Percentiles rank a stretch among this genome's conserved stretches.
Evolutionary conservation across 2,329 filamentous ascomycete genomes (phyloP).

Genomic region (Tolypocladium endophyticum): DNA sequence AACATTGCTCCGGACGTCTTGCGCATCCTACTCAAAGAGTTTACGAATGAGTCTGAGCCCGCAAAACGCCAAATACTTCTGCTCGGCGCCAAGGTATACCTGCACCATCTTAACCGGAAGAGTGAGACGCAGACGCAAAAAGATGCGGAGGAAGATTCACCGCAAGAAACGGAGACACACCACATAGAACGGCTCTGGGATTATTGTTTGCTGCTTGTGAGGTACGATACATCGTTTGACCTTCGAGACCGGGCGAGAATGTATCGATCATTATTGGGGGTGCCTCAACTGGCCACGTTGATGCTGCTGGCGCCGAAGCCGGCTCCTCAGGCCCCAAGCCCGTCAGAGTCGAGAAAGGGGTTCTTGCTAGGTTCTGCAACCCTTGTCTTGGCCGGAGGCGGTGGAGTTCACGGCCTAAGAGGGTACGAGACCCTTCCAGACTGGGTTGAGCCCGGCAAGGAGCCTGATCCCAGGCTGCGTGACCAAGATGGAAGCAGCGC

Average conservation of each 20-base stretch:
- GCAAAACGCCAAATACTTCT: constrained; percentile 88
- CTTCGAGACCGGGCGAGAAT: constrained; percentile 83
- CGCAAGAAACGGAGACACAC: constrained; percentile 34
- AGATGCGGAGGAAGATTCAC: constrained; percentile 18
- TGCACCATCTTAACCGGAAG: constrained; percentile 70
- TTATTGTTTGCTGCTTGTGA: constrained; percentile 72
- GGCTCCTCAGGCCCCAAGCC: constrained; percentile 80
- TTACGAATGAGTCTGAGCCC: constrained; percentile 70
- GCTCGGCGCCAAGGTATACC: constrained; percentile 90
- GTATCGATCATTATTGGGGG: constrained; percentile 73
- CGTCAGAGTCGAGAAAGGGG: constrained; percentile 70
- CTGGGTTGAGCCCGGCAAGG: constrained; percentile 72
- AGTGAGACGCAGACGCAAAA: constrained; percentile 29
- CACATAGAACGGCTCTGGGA: constrained; percentile 71
- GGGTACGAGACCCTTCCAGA: constrained; percentile 74
- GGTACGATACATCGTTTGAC: constrained; percentile 93
- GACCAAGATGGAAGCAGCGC: constrained; percentile 36
- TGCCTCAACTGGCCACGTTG: constrained; percentile 79
- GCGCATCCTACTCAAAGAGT: constrained; percentile 76
- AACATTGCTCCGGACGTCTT: constrained; percentile 91
- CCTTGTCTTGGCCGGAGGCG: constrained; percentile 69
- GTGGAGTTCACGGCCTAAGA: constrained; percentile 59
- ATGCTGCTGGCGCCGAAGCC: constrained; percentile 91
- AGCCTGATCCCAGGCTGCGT: constrained; percentile 67
- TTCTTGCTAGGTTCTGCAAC: constrained; percentile 77